Evolutionary conservation across 2,329 filamentous ascomycete genomes (phyloP).

Genomic region (Cladosporium austrohemisphaericum): DNA sequence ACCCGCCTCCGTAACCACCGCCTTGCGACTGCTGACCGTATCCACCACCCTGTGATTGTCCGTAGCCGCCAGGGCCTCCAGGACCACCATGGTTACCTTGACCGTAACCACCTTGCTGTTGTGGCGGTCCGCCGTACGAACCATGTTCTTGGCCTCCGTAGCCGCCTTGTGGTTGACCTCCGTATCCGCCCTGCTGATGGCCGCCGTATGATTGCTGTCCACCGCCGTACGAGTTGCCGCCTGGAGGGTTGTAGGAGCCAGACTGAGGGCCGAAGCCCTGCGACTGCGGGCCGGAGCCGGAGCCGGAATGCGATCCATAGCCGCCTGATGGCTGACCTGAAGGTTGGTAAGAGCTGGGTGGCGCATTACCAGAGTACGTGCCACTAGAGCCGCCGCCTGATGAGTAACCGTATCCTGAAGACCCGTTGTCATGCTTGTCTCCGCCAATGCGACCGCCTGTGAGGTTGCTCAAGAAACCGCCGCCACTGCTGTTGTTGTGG

Average conservation of each 20-base stretch:
- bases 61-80: conserved; percentile 3
- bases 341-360: conserved; percentile 33
- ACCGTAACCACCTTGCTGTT: conserved; percentile 3
- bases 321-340: conserved; percentile 4
- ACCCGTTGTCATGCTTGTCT: conserved; percentile 2
- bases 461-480: conserved; percentile 20
- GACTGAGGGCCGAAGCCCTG: conserved; percentile 15
- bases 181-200: conserved; percentile 19
- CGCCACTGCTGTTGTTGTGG: conserved; percentile 15
- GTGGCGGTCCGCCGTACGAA: background rate
- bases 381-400: conserved; percentile 28
- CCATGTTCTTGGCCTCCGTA: conserved; percentile 15
- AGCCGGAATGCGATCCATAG: conserved; percentile 17
- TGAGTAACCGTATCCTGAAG: conserved; percentile 34
- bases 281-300: conserved; percentile 11
- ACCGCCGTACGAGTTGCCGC: background rate
- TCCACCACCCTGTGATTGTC: conserved; percentile 17
- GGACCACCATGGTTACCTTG: conserved; percentile 5
- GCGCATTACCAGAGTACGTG: conserved; percentile 36
- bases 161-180: conserved; percentile 16
- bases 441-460: conserved; percentile 22
- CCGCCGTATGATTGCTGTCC: conserved; percentile 13
- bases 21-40: conserved; percentile 19
- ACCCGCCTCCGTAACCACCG: conserved; percentile 23
- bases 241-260: conserved; percentile 13